A percentile compares a stretch with the other conserved stretches of the same genome.
Evolutionary conservation across 2,329 filamentous ascomycete species (phyloP).

Genomic region (Neofusicoccum ribis): DNA sequence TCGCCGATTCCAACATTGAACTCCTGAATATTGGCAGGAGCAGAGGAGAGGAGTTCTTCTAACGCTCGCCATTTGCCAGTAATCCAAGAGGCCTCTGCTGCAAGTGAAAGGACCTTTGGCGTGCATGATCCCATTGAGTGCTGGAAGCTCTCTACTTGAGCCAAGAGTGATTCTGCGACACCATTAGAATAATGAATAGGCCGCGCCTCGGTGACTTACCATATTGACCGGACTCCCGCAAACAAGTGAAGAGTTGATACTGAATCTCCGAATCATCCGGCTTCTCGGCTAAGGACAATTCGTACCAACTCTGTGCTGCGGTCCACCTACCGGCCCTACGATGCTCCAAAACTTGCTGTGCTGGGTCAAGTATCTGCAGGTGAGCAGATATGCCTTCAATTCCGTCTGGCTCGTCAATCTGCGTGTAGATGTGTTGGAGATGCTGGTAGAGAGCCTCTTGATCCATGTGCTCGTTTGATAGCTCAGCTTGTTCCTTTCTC

Average conservation of each 20-base stretch:
- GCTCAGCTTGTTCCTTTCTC: constrained; percentile 42
- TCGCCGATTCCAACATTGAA: constrained; percentile 82
- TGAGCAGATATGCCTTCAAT: constrained; percentile 92
- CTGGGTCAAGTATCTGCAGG: constrained; percentile 81
- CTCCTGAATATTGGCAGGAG: constrained; percentile 56
- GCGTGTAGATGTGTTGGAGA: constrained; percentile 90
- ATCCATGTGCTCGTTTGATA: constrained; percentile 53
- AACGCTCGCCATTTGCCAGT: constrained; percentile 79
- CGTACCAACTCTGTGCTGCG: constrained; percentile 96
- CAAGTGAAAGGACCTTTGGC: constrained; percentile 70
- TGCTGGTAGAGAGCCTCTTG: constrained; percentile 68
- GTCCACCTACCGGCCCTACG: constrained; percentile 91
- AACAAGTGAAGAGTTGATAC: constrained; percentile 78
- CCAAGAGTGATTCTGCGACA: constrained; percentile 72
- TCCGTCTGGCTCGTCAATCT: constrained; percentile 97
- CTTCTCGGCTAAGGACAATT: constrained; percentile 78
- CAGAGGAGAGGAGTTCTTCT: constrained; percentile 57
- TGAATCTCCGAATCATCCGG: constrained; percentile 78
- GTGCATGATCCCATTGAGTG: constrained; percentile 29
- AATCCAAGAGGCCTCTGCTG: constrained; percentile 89
- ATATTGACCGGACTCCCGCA: constrained; percentile 95
- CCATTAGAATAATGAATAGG: constrained; percentile 14
- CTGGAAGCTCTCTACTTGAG: constrained; percentile 79
- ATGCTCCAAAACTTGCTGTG: constrained; percentile 91
- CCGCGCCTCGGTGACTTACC: constrained; percentile 53